These are phyloP conservation scores for Lunasporangiospora selenospora DNA, from an alignment of 192 early-diverging fungal genomes.

Conservation along the genomic window DNA sequence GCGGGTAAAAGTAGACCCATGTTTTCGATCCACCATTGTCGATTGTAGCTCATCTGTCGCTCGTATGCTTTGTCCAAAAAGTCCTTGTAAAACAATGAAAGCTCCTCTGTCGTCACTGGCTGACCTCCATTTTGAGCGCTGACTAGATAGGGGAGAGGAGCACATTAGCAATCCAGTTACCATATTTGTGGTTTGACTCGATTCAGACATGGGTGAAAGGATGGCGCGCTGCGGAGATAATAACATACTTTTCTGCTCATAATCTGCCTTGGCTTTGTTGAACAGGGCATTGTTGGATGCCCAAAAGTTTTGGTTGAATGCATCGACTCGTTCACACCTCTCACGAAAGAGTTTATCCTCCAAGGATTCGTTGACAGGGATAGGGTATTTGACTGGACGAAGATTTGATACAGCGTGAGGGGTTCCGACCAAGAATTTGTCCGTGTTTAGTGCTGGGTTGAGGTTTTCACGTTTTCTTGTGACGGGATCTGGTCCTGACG, in stretches of 20 bases:
- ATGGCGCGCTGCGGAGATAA: too few relatives aligned
- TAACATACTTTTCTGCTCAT: conserved; percentile 55
- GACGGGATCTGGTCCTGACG: too few relatives aligned
- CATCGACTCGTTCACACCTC: conserved; percentile 52
- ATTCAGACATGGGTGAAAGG: too few relatives aligned
- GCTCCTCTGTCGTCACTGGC: conserved; percentile 54
- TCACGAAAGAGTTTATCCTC: conserved; percentile 57
- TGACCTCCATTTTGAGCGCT: conserved; percentile 46
- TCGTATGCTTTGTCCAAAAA: conserved; percentile 62
- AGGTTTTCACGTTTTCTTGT: conserved; percentile 32
- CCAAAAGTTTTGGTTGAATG: conserved; percentile 65
- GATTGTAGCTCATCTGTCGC: conserved; percentile 65
- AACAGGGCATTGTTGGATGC: conserved; percentile 60
- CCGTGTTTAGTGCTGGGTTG: conserved; percentile 25
- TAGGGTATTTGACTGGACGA: conserved; percentile 58
- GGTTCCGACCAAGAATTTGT: conserved; percentile 50
- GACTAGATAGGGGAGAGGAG: conserved; percentile 35
- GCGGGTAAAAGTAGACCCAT: conserved; percentile 55
- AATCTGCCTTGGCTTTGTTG: conserved; percentile 56
- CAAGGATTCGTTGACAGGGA: conserved; percentile 49
- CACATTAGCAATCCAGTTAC: neutral
- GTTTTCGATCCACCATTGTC: conserved; percentile 62
- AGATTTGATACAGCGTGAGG: conserved; percentile 63
- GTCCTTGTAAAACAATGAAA: conserved; percentile 66
- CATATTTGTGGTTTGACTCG: neutral